Conservation (phyloP, 2,329 filamentous ascomycete genomes). For the Xylariaceae sp. region DNA sequence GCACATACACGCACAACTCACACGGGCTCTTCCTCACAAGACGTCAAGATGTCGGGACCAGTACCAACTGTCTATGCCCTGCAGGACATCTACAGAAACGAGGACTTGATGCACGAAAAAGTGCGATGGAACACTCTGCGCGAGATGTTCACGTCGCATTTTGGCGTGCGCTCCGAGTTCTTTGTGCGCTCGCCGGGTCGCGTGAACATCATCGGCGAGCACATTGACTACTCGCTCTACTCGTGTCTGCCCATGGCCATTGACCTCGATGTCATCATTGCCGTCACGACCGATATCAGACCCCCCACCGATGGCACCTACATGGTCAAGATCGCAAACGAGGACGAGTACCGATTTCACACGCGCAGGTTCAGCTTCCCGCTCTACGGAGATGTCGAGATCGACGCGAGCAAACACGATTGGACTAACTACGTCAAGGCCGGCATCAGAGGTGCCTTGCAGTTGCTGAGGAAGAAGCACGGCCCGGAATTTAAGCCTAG, state of each 20-base stretch:
- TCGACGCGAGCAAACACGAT: conserved; percentile 79
- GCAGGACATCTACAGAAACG: conserved; percentile 75
- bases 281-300: conserved; percentile 54
- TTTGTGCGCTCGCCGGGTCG: conserved; percentile 86
- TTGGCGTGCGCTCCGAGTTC: conserved; percentile 69
- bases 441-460: conserved; percentile 74
- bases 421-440: conserved; percentile 99
- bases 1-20: not conserved
- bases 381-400: conserved; percentile 55
- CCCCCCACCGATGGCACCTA: conserved; percentile 49
- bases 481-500: conserved; percentile 58
- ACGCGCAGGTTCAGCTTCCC: conserved; percentile 69
- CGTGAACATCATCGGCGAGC: conserved; percentile 98
- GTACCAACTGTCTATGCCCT: conserved; percentile 74
- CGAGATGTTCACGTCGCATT: conserved; percentile 62
- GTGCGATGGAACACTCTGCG: conserved; percentile 72
- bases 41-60: conserved; percentile 43
- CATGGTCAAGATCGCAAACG: conserved; percentile 73
- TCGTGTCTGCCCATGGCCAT: conserved; percentile 94
- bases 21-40: not conserved
- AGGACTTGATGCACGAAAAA: conserved; percentile 62
- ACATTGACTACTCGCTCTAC: conserved; percentile 98
- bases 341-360: conserved; percentile 70
- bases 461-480: conserved; percentile 65
- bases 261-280: conserved; percentile 83